A percentile compares a stretch with the other conserved stretches of the same genome.
Conservation (phyloP, 306 rosid genomes). For the Prunus campanulata region DNA sequence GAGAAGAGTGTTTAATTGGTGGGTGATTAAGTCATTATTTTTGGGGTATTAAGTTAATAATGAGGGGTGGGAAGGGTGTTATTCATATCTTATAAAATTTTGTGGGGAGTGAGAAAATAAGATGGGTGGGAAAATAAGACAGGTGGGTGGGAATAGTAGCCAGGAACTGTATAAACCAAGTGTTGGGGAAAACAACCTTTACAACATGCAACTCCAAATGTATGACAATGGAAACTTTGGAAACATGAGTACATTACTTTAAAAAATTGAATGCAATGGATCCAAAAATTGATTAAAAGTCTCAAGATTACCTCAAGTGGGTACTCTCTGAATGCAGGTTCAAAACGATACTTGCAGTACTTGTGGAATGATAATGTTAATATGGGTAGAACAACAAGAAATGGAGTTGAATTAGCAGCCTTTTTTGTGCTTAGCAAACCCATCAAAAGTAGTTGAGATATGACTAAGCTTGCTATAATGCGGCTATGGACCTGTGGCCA, state of each 20-base stretch:
- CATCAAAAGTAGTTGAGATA: slow-evolving; percentile 85
- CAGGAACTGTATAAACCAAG: not conserved
- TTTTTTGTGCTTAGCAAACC: slow-evolving; percentile 95
- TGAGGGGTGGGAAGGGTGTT: not conserved
- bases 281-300: not conserved
- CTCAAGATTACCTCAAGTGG: slow-evolving; percentile 75
- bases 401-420: slow-evolving; percentile 91
- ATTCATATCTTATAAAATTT: too few species aligned
- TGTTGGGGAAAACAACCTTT: not conserved
- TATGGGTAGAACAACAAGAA: slow-evolving; percentile 71
- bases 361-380: slow-evolving; percentile 82
- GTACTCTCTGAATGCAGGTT: slow-evolving; percentile 87
- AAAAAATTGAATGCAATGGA: not conserved
- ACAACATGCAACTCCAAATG: not conserved
- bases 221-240: not conserved
- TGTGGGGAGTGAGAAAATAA: too few species aligned
- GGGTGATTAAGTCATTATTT: not conserved
- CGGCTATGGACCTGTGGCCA: slow-evolving; percentile 98
- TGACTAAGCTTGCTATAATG: slow-evolving; percentile 83
- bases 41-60: not conserved
- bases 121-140: not conserved
- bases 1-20: not conserved
- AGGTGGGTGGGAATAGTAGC: not conserved
- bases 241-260: not conserved
- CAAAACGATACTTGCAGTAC: slow-evolving; percentile 77